phyloP scores from a whole-genome alignment of 148 eudicot species.

The Limonium bicolor region DNA sequence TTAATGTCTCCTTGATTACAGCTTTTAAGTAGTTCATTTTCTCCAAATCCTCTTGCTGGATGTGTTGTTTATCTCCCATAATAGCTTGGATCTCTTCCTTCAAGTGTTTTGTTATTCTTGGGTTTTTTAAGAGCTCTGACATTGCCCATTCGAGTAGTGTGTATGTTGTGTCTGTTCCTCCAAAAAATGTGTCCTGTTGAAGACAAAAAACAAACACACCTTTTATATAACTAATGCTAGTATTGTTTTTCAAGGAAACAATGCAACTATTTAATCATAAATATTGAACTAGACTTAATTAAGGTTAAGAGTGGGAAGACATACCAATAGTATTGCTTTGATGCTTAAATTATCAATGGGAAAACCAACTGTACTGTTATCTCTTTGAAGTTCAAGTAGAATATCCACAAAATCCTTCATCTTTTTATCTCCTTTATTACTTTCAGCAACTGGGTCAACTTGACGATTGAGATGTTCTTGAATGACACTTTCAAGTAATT shows the following conservation, averaged over 20 bases:
- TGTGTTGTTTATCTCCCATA: neutral
- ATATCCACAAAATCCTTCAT: constrained; percentile 5
- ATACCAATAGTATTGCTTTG: constrained; percentile 10
- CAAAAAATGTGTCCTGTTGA: constrained; percentile 5
- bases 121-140: constrained; percentile 13
- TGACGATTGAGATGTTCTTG: neutral
- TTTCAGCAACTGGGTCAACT: neutral
- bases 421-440: no score
- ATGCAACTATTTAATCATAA: neutral
- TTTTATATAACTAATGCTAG: neutral
- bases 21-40: constrained; percentile 12
- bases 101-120: constrained; percentile 5
- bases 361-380: neutral
- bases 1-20: constrained; percentile 14
- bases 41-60: neutral
- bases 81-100: constrained; percentile 4
- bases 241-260: neutral
- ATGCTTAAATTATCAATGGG: constrained; percentile 1
- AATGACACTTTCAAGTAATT: neutral
- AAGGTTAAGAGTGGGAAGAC: neutral
- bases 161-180: constrained; percentile 6
- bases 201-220: neutral
- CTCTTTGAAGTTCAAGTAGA: constrained; percentile 6
- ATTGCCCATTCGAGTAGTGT: constrained; percentile 8
- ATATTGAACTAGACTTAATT: no score